phyloP scores from a whole-genome alignment of 306 rosid species.

The Medicago arabica region DNA sequence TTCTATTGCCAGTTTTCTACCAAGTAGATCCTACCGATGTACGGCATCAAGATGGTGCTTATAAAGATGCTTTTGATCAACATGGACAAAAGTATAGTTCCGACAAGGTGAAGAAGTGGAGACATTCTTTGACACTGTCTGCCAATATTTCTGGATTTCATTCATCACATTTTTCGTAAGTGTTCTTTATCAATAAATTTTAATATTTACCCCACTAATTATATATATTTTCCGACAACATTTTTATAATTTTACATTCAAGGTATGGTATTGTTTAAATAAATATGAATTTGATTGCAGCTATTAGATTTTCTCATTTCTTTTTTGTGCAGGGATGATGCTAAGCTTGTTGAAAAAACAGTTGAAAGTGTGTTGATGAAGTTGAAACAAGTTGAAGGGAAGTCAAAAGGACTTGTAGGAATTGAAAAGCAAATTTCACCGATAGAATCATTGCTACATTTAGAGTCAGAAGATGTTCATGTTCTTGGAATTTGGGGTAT shows the following conservation, averaged over 20 bases:
- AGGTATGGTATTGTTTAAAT: neutral
- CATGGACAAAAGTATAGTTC: neutral
- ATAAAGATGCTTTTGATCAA: slow-evolving; percentile 12
- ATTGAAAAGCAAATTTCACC: slow-evolving; percentile 22
- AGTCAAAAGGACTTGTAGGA: slow-evolving; percentile 29
- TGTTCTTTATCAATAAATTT: no score
- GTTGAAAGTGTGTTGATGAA: neutral
- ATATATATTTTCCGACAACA: no score
- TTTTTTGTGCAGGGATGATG: slow-evolving; percentile 22
- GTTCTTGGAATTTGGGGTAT: slow-evolving; percentile 42
- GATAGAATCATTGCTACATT: slow-evolving; percentile 19
- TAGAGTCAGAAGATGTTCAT: neutral
- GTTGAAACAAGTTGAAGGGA: neutral
- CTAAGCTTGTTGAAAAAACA: slow-evolving; percentile 28
- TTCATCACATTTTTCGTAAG: slow-evolving; percentile 34
- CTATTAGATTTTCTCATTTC: neutral
- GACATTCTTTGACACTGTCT: slow-evolving; percentile 22
- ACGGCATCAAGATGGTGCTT: slow-evolving; percentile 17
- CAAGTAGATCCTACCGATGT: slow-evolving; percentile 27
- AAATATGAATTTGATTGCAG: neutral
- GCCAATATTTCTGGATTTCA: slow-evolving; percentile 25
- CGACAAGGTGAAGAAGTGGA: slow-evolving; percentile 20
- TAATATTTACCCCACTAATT: no score
- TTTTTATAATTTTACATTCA: neutral
- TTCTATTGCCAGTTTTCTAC: slow-evolving; percentile 35